A percentile compares a stretch with the other conserved stretches of the same genome.
phyloP scores from a whole-genome alignment of 1,139 yeast genomes.

The Yamadazyma atlantica region DNA sequence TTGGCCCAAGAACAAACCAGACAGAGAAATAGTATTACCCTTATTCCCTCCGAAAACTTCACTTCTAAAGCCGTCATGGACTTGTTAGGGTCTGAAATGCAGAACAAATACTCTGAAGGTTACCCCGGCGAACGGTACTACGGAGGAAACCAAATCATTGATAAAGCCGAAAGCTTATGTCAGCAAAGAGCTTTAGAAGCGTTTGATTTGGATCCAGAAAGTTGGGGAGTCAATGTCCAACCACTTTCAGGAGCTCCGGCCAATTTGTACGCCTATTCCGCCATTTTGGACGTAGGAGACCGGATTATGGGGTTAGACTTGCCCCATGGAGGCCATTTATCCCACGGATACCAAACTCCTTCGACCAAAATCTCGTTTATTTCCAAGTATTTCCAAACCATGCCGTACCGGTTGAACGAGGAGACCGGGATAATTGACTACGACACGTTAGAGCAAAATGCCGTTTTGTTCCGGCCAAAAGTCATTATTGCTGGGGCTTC shows the following conservation, averaged over 20 bases:
- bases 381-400: constrained; percentile 92
- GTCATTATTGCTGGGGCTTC: constrained; percentile 95
- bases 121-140: constrained; percentile 97
- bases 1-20: constrained; percentile 72
- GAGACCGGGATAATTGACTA: constrained; percentile 89
- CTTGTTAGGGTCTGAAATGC: constrained; percentile 92
- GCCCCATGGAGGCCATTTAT: constrained; percentile 96
- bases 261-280: constrained; percentile 88
- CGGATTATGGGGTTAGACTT: constrained; percentile 94
- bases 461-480: constrained; percentile 88
- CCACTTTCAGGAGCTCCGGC: constrained; percentile 96
- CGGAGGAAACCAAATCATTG: constrained; percentile 95
- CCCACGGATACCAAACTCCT: constrained; percentile 94
- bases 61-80: constrained; percentile 95
- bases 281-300: constrained; percentile 88
- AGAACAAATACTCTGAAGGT: constrained; percentile 97
- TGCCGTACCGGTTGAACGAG: constrained; percentile 90
- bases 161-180: constrained; percentile 84
- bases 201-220: constrained; percentile 67
- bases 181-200: constrained; percentile 91
- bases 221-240: constrained; percentile 98
- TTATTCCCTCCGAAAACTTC: constrained; percentile 94
- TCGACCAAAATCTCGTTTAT: constrained; percentile 85
- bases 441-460: constrained; percentile 81
- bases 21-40: constrained; percentile 85